Evolutionary conservation across 139 green algal genomes (phyloP).

Genomic region (Chlorella sorokiniana): DNA sequence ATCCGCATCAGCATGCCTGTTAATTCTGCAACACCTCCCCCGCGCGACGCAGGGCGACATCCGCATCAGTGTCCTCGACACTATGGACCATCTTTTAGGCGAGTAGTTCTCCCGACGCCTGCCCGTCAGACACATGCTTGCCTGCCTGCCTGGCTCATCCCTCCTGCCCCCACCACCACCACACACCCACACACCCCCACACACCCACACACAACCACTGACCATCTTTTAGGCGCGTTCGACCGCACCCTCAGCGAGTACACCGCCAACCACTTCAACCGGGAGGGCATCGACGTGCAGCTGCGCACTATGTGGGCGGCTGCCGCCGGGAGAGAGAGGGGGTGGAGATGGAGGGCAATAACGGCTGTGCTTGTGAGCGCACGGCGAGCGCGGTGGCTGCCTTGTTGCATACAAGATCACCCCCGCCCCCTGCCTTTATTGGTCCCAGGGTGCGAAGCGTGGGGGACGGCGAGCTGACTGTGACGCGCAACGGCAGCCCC

Average conservation of each 20-base stretch:
- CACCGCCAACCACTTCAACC: conserved; percentile 51
- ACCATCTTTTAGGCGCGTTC: conserved; percentile 90
- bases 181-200: too few relatives aligned
- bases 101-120: too few relatives aligned
- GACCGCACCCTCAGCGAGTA: conserved; percentile 84
- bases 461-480: conserved; percentile 20
- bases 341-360: not conserved
- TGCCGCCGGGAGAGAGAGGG: not conserved
- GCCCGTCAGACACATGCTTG: too few relatives aligned
- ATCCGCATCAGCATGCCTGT: not conserved
- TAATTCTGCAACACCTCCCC: not conserved
- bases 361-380: too few relatives aligned
- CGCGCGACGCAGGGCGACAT: conserved; percentile 49
- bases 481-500: conserved; percentile 30
- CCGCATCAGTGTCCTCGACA: conserved; percentile 25
- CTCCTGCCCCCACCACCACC: not conserved
- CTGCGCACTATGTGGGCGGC: conserved; percentile 26
- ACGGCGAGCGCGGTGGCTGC: too few relatives aligned
- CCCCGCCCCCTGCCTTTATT: not conserved
- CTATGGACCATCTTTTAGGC: too few relatives aligned
- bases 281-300: conserved; percentile 52
- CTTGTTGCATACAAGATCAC: not conserved
- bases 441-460: conserved; percentile 21
- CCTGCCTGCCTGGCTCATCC: not conserved
- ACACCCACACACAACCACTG: too few relatives aligned